These are phyloP conservation scores for Neurospora sp. DNA, from an alignment of 495 filamentous ascomycete species.

Conservation along the genomic window DNA sequence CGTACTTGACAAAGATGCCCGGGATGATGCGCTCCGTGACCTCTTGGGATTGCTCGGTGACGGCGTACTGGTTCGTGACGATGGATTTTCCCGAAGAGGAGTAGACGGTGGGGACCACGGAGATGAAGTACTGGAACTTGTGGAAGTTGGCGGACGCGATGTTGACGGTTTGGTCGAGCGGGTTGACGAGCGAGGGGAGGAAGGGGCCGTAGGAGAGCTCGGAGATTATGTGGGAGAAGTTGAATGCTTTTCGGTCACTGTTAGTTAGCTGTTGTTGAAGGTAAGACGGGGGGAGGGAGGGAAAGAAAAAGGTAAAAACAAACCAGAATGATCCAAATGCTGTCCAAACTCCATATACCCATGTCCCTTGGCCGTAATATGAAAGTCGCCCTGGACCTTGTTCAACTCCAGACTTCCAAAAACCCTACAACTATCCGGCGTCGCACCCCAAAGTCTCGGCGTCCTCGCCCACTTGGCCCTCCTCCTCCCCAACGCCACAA, in stretches of 20 bases:
- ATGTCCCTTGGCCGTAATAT: slow-evolving; percentile 92
- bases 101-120: slow-evolving; percentile 93
- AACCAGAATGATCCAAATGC: slow-evolving; percentile 79
- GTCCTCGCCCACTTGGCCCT: slow-evolving; percentile 59
- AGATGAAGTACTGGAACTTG: slow-evolving; percentile 98
- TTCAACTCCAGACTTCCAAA: slow-evolving; percentile 86
- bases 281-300: not conserved
- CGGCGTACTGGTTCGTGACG: slow-evolving; percentile 96
- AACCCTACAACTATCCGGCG: slow-evolving; percentile 63
- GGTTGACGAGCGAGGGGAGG: slow-evolving; percentile 88
- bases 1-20: slow-evolving; percentile 97
- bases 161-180: slow-evolving; percentile 83
- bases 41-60: slow-evolving; percentile 66
- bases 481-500: slow-evolving; percentile 49
- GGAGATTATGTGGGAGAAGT: slow-evolving; percentile 95
- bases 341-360: slow-evolving; percentile 71
- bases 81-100: slow-evolving; percentile 54
- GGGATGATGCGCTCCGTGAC: slow-evolving; percentile 65
- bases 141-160: slow-evolving; percentile 66
- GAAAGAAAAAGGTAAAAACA: slow-evolving; percentile 15
- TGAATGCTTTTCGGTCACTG: slow-evolving; percentile 49
- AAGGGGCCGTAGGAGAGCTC: slow-evolving; percentile 95
- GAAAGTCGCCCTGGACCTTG: slow-evolving; percentile 96
- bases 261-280: not conserved
- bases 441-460: slow-evolving; percentile 50